phyloP scores from a whole-genome alignment of 129 eudicot genomes.

The sunflower (Helianthus annuus) region HanXRQr2.0-SUNRISE NC_035449.2:30474889-30475388 shows the following conservation, averaged over 20 bases:
- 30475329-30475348: constrained; percentile 94
- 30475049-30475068: constrained; percentile 90
- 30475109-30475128: constrained; percentile 77
- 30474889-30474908: constrained; percentile 73
- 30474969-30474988: constrained; percentile 90
- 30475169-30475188: constrained; percentile 61
- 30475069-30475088: constrained; percentile 68
- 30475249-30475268: neutral
- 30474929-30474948: constrained; percentile 65
- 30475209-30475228: neutral
- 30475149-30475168: constrained; percentile 86
- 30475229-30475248: neutral
- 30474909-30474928: constrained; percentile 94
- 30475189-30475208: neutral
- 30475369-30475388: constrained; percentile 78
- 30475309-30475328: constrained; percentile 71
- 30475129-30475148: constrained; percentile 66
- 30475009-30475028: constrained; percentile 69
- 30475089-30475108: constrained; percentile 80
- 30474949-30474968: constrained; percentile 45
- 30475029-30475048: constrained; percentile 80
- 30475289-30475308: constrained; percentile 58
- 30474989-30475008: constrained; percentile 74
- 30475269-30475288: neutral
- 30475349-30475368: constrained; percentile 84